Conservation (phyloP, 2,329 filamentous ascomycete genomes). For the Monilinia laxa region DNA sequence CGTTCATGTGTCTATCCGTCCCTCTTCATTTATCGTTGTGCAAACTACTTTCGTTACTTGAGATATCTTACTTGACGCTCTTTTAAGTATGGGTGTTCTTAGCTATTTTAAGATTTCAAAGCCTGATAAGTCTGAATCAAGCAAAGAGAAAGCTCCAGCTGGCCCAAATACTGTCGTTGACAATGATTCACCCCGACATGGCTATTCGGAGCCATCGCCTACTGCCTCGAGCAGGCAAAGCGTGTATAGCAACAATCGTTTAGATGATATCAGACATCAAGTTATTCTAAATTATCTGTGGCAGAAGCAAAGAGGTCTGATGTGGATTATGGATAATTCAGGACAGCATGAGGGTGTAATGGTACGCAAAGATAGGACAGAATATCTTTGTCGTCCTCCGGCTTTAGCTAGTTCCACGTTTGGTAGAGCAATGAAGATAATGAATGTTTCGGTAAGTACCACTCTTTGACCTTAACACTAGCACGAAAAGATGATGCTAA, state of each 20-base stretch:
- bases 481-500: background rate
- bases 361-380: slow-evolving; percentile 63
- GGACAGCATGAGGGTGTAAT: slow-evolving; percentile 71
- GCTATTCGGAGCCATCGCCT: slow-evolving; percentile 4
- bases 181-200: slow-evolving; percentile 16
- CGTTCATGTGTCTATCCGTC: slow-evolving; percentile 15
- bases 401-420: slow-evolving; percentile 62
- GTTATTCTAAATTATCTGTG: slow-evolving; percentile 83
- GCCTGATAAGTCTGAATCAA: slow-evolving; percentile 14
- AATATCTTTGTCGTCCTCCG: slow-evolving; percentile 72
- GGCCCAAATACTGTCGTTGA: slow-evolving; percentile 13
- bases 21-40: slow-evolving; percentile 5
- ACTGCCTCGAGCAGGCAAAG: slow-evolving; percentile 19
- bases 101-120: slow-evolving; percentile 24
- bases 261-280: slow-evolving; percentile 76
- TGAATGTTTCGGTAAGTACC: slow-evolving; percentile 65
- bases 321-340: slow-evolving; percentile 70
- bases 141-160: slow-evolving; percentile 21
- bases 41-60: slow-evolving; percentile 21
- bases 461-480: background rate
- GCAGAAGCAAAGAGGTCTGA: slow-evolving; percentile 71
- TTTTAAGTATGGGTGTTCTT: slow-evolving; percentile 19
- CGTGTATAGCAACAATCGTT: slow-evolving; percentile 22
- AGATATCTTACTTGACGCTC: slow-evolving; percentile 16
- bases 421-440: slow-evolving; percentile 60